Base-by-base conservation (phyloP, 352 stramenopile genomes). In the Phytophthora macrochlamydospora region DNA sequence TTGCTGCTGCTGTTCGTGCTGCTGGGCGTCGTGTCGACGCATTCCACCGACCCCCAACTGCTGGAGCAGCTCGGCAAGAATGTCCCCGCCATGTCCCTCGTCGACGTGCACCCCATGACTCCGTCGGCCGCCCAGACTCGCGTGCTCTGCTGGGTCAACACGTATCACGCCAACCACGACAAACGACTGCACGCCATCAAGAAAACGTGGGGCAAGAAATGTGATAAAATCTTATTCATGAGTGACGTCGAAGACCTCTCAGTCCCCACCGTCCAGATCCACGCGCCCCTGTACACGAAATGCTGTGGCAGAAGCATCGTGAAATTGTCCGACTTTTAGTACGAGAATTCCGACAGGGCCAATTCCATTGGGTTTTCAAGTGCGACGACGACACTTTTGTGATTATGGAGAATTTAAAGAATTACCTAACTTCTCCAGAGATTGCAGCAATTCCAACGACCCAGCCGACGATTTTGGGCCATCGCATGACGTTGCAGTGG, bases 141-240 rank as follows among this genome's bases (percentile, higher is more conserved):
- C 45, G 73, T 94, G 49, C 73, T 96, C 13, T 96, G 88, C 72
- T 94, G 85, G 85, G 83, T 94, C 31, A 93, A 92, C 75, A 96
- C 86, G 62, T 93, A 86, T 59, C 80, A 94, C 69, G 72, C 67
- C 43, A 94, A 92, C 69, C 88, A 96, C 76, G 59, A 70, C 24
- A 65, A 63, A 53, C 82, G 85, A 11, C 49, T 94, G 45, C 70
- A 30, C 24, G 64, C 86, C 24, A 94, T 96, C 61, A 83, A 93
- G 67, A 62, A 61, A 37, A 94, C 86, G 60, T 96, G 88, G 88
- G 88, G 86, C 24, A 64, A 58, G 18, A 88, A 89, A 51, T 96
- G 88, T 60, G 88, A 94, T 69, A 94, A 94, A 74, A 64, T 96
- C n/a, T 52, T 96, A 1, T 94, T 96, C 63, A 94, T 96, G 83